Conservation (phyloP, 768 basidiomycete genomes). For the Leucogyrophana mollusca region DNA sequence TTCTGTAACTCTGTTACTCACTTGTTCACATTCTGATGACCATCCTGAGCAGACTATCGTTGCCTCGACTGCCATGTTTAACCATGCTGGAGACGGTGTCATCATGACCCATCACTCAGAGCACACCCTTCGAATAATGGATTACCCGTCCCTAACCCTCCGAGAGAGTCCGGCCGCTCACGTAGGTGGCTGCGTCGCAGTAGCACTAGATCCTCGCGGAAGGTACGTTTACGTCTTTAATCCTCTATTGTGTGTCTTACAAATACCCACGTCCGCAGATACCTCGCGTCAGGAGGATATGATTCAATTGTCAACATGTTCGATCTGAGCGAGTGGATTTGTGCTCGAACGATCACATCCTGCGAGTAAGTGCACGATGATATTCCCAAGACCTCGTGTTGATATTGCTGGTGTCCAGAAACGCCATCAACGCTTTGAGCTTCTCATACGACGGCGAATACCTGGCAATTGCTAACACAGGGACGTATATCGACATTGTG, state of each 20-base stretch:
- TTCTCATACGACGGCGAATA: slow-evolving; percentile 87
- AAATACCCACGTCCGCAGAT: slow-evolving; percentile 36
- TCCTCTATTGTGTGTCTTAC: background rate
- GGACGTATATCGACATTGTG: slow-evolving; percentile 77
- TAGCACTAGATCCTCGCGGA: slow-evolving; percentile 80
- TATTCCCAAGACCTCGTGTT: background rate
- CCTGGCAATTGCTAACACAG: slow-evolving; percentile 70
- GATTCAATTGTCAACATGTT: slow-evolving; percentile 85
- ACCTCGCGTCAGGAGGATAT: slow-evolving; percentile 76
- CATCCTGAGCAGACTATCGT: slow-evolving; percentile 38
- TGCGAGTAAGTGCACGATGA: slow-evolving; percentile 63
- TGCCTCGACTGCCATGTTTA: slow-evolving; percentile 70
- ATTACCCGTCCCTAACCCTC: slow-evolving; percentile 60
- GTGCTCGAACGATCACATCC: slow-evolving; percentile 68
- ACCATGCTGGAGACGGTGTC: slow-evolving; percentile 71
- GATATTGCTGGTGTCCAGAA: slow-evolving; percentile 36
- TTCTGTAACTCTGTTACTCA: slow-evolving; percentile 20
- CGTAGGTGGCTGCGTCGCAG: slow-evolving; percentile 75
- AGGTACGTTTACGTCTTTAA: slow-evolving; percentile 49
- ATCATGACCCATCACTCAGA: slow-evolving; percentile 64
- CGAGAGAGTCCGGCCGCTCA: slow-evolving; percentile 70
- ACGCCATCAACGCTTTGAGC: slow-evolving; percentile 69
- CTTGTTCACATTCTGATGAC: slow-evolving; percentile 7
- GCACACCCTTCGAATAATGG: slow-evolving; percentile 64
- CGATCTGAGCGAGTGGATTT: slow-evolving; percentile 79